These are phyloP conservation scores for Zymoseptoria passerinii DNA, from an alignment of 2,329 filamentous ascomycete species.

Conservation along the genomic window DNA sequence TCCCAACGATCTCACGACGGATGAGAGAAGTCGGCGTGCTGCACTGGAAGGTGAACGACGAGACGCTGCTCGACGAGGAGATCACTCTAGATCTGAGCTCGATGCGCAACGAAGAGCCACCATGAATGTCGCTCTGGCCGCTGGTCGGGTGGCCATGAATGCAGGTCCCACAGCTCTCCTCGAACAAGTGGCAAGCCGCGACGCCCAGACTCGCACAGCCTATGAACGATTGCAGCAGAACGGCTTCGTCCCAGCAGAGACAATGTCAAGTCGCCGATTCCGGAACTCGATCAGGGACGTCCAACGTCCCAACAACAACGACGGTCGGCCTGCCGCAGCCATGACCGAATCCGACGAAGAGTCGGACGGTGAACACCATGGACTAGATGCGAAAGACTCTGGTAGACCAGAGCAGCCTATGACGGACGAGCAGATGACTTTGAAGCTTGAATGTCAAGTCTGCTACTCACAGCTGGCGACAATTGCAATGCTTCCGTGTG, in stretches of 20 bases:
- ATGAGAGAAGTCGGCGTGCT: background rate
- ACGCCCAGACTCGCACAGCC: slow-evolving; percentile 22
- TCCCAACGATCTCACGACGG: background rate
- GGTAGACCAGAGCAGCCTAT: slow-evolving; percentile 40
- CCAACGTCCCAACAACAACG: slow-evolving; percentile 5
- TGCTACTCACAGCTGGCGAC: slow-evolving; percentile 47
- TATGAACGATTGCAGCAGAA: slow-evolving; percentile 19
- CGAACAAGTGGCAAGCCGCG: slow-evolving; percentile 19
- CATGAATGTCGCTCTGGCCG: slow-evolving; percentile 20
- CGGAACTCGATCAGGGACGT: background rate
- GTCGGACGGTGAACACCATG: slow-evolving; percentile 21
- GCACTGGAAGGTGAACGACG: slow-evolving; percentile 8
- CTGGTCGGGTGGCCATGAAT: slow-evolving; percentile 23
- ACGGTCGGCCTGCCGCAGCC: slow-evolving; percentile 6
- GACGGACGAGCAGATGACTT: slow-evolving; percentile 41
- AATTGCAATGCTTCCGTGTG: slow-evolving; percentile 46
- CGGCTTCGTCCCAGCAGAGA: slow-evolving; percentile 8
- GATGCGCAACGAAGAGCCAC: slow-evolving; percentile 23
- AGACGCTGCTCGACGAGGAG: slow-evolving; percentile 20
- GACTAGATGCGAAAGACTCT: slow-evolving; percentile 40
- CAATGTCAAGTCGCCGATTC: slow-evolving; percentile 6
- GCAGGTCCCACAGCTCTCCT: slow-evolving; percentile 17
- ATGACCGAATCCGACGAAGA: slow-evolving; percentile 18
- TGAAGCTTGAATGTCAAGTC: slow-evolving; percentile 45
- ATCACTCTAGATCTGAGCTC: slow-evolving; percentile 23